phyloP scores from a whole-genome alignment of 306 rosid genomes.

The Canavalia ensiformis region DNA sequence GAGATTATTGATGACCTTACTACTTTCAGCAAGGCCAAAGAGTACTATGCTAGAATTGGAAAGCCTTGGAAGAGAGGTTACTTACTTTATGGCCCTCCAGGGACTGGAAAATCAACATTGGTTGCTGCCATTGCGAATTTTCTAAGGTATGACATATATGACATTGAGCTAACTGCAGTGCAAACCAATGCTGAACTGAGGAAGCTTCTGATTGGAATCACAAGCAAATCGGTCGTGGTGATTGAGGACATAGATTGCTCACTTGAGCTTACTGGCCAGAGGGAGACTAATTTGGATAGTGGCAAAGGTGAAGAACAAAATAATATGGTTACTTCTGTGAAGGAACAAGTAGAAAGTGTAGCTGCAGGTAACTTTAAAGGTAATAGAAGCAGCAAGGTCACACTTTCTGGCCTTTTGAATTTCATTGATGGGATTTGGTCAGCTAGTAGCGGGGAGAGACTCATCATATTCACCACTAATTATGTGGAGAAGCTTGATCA shows the following conservation, averaged over 20 bases:
- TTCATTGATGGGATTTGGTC: conserved; percentile 85
- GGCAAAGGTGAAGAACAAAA: conserved; percentile 45
- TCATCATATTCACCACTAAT: conserved; percentile 77
- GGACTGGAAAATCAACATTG: conserved; percentile 79
- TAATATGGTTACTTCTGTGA: conserved; percentile 2
- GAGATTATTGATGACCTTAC: conserved; percentile 55
- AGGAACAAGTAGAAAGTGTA: conserved; percentile 10
- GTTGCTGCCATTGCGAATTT: conserved; percentile 79
- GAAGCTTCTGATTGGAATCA: conserved; percentile 61
- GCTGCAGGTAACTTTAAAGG: conserved; percentile 9
- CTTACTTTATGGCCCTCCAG: conserved; percentile 78
- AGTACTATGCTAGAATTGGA: conserved; percentile 60
- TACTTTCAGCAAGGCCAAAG: conserved; percentile 57
- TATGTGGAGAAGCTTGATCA: conserved; percentile 74
- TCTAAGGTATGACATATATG: conserved; percentile 66
- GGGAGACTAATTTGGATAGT: conserved; percentile 45
- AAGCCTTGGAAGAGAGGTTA: conserved; percentile 83
- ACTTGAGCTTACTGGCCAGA: conserved; percentile 61
- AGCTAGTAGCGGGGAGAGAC: conserved; percentile 68
- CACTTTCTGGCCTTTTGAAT: conserved; percentile 73
- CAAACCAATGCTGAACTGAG: conserved; percentile 63
- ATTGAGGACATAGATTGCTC: conserved; percentile 81
- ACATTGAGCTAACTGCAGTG: conserved; percentile 67
- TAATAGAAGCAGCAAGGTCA: conserved; percentile 56
- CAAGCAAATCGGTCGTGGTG: conserved; percentile 66